Conservation (phyloP, 345 rosid genomes). For the Turritis glabra region DNA sequence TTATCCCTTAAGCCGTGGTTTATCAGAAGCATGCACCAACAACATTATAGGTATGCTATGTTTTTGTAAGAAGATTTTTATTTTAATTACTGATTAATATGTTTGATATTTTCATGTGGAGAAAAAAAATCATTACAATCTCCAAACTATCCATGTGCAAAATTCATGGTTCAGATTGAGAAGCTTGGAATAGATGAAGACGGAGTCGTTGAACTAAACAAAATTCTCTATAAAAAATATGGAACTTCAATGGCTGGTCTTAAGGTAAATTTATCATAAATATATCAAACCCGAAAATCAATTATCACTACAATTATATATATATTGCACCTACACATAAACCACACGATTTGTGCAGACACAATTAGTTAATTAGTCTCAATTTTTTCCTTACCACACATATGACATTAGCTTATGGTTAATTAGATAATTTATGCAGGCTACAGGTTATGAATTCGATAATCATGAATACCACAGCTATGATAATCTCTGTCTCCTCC, state of each 20-base stretch:
- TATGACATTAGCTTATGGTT: too few species aligned
- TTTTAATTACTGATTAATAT: neutral
- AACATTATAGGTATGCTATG: slow-evolving; percentile 51
- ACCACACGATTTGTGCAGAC: too few species aligned
- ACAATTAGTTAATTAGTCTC: too few species aligned
- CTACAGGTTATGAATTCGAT: too few species aligned
- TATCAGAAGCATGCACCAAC: slow-evolving; percentile 51
- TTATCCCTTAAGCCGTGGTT: slow-evolving; percentile 60
- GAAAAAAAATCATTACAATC: neutral
- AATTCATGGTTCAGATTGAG: slow-evolving; percentile 69
- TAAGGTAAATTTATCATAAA: slow-evolving; percentile 49
- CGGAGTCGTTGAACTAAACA: slow-evolving; percentile 52
- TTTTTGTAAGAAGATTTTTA: neutral
- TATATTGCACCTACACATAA: too few species aligned
- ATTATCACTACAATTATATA: too few species aligned
- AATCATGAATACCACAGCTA: too few species aligned
- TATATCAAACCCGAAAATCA: too few species aligned
- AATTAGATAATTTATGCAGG: too few species aligned
- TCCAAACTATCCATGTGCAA: slow-evolving; percentile 41
- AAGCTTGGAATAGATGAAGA: slow-evolving; percentile 68
- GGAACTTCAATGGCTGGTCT: slow-evolving; percentile 98
- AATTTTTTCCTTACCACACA: too few species aligned
- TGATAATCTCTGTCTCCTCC: too few species aligned
- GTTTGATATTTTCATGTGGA: too few species aligned
- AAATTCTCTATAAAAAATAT: slow-evolving; percentile 64